phyloP scores from a whole-genome alignment of 805 yeast species.

The Schwanniomyces occidentalis region DNA sequence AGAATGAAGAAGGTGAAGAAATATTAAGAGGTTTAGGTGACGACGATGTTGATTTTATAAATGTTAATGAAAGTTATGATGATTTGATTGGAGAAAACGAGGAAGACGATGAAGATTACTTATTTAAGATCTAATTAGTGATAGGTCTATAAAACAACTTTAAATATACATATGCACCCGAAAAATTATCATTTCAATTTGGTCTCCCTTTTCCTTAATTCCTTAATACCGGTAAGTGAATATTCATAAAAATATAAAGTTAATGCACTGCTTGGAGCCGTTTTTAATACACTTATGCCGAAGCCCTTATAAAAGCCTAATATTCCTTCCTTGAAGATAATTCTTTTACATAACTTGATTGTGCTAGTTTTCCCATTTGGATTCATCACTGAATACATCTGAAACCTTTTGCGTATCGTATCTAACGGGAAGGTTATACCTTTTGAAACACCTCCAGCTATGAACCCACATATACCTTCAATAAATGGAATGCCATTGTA shows the following conservation, averaged over 20 bases:
- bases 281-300: slow-evolving; percentile 66
- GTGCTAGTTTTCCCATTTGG: slow-evolving; percentile 14
- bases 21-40: slow-evolving; percentile 18
- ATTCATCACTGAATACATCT: slow-evolving; percentile 43
- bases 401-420: slow-evolving; percentile 74
- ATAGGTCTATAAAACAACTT: slow-evolving; percentile 1
- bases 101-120: slow-evolving; percentile 20
- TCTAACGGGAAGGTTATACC: slow-evolving; percentile 82
- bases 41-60: slow-evolving; percentile 30
- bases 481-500: slow-evolving; percentile 33
- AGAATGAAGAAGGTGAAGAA: slow-evolving; percentile 20
- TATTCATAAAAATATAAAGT: slow-evolving; percentile 67
- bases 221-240: slow-evolving; percentile 17
- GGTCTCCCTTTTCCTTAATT: slow-evolving; percentile 1
- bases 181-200: slow-evolving; percentile 5
- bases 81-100: slow-evolving; percentile 11
- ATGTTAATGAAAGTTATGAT: slow-evolving; percentile 23
- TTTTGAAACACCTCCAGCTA: slow-evolving; percentile 79
- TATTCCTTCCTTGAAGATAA: slow-evolving; percentile 58
- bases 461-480: slow-evolving; percentile 64
- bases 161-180: not conserved
- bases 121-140: slow-evolving; percentile 22
- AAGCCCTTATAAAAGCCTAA: slow-evolving; percentile 76
- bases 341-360: slow-evolving; percentile 28
- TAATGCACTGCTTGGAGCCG: slow-evolving; percentile 77